Evolutionary conservation across 192 early-diverging fungal species (phyloP).

Genomic region (Podila verticillata): DNA sequence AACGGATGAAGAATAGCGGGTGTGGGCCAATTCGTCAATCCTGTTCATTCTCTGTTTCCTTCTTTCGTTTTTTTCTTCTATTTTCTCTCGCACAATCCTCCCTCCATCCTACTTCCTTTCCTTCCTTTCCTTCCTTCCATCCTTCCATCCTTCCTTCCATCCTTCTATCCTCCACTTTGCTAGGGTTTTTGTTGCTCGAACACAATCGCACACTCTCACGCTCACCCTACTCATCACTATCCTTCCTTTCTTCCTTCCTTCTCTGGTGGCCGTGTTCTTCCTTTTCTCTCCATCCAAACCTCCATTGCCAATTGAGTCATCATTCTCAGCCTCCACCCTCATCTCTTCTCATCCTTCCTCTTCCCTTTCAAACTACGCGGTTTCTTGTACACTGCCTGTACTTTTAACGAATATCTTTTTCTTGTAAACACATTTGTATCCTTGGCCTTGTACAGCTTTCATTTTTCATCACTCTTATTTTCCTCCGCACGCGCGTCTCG

Average conservation of each 20-base stretch:
- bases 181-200: no score
- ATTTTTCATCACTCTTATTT: not conserved
- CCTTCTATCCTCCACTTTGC: not conserved
- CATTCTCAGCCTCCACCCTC: not conserved
- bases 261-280: not conserved
- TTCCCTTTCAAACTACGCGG: not conserved
- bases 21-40: not conserved
- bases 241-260: not conserved
- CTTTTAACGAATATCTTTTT: not conserved
- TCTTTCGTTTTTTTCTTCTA: not conserved
- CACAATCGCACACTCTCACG: no score
- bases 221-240: not conserved
- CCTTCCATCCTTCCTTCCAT: not conserved
- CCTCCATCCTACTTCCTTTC: not conserved
- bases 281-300: no score
- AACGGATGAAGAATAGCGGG: not conserved
- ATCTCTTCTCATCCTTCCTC: not conserved
- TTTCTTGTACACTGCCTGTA: not conserved
- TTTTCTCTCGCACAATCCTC: not conserved
- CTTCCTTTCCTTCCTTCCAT: not conserved
- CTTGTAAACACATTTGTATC: not conserved
- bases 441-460: no score
- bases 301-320: constrained; percentile 5
- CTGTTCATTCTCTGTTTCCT: not conserved
- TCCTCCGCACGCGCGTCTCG: not conserved